Base-by-base conservation (phyloP, 345 rosid genomes). In the Limnanthes douglasii region DNA sequence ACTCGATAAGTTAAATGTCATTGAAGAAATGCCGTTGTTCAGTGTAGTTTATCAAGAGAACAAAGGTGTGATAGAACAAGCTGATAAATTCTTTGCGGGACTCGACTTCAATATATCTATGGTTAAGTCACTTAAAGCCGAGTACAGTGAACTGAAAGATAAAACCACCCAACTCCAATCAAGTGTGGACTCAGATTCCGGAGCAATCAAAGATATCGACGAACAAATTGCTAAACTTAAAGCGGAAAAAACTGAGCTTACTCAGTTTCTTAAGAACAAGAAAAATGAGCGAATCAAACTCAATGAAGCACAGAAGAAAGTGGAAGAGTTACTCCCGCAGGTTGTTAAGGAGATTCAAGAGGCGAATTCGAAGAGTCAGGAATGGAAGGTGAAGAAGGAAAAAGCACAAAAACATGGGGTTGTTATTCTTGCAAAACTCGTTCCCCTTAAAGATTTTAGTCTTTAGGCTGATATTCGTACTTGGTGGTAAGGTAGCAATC, bases 11-110 rank as follows among this genome's bases (percentile, higher is more conserved):
- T 31, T 70, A 43, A 76, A 73, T 48, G 53, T 70, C 35, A 64
- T 81, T 4, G 73, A 73, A 45, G 83, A 79, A 50, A 67, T 80
- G 7, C 78, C 93, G 13, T 47, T 51, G 6, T 70, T 64, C 32
- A 62, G 79, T 21, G 60, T 65, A 57, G 77, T 61, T 15, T 80
- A 56, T 27, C 54, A 65, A 1, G 75, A 70, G 58, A 69, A 66
- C 53, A 56, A 67, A 61, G 38, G 39, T 19, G 25, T 54, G 14
- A 51, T 69, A 39, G 50, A 51, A 18, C 57, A 67, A 21, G 76
- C 77, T 12, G 37, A 62, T 29, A 53, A 51, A 18, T 60, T 57
- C 50, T 61, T 64, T 54, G 53, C 53, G 11, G 51, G 40, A 29
- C 84, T 71, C 0, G 74, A 73, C 34, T 51, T 38, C 16, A 74